phyloP scores from a whole-genome alignment of 1,284 basidiomycete species.

The Malassezia caprae region DNA sequence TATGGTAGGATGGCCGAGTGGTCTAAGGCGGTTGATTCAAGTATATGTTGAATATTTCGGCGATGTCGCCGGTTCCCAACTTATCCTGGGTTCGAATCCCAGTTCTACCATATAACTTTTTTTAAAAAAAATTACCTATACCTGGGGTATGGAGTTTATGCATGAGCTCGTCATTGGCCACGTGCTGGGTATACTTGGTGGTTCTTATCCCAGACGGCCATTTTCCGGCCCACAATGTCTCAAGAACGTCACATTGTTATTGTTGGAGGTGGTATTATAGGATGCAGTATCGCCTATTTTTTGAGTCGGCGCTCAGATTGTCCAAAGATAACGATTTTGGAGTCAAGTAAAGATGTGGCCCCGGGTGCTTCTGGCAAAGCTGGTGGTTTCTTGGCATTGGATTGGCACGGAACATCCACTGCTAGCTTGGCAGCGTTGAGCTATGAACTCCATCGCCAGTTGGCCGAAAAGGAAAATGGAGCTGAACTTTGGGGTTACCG shows the following conservation, averaged over 20 bases:
- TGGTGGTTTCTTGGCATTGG: slow-evolving; percentile 76
- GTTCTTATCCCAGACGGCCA: background rate
- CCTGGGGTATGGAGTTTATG: too few relatives aligned
- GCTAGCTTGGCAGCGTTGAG: slow-evolving; percentile 61
- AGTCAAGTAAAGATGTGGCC: slow-evolving; percentile 58
- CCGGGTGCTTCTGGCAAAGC: slow-evolving; percentile 72
- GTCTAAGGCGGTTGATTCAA: slow-evolving; percentile 23
- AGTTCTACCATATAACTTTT: slow-evolving; percentile 19
- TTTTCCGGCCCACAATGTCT: slow-evolving; percentile 10
- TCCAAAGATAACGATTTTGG: slow-evolving; percentile 55
- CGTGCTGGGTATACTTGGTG: background rate
- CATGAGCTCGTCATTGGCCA: background rate
- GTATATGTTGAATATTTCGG: slow-evolving; percentile 17
- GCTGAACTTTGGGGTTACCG: slow-evolving; percentile 73
- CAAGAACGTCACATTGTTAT: slow-evolving; percentile 34
- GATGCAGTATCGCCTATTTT: slow-evolving; percentile 73
- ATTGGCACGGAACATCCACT: slow-evolving; percentile 55
- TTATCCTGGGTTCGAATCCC: slow-evolving; percentile 24
- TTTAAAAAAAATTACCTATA: too few relatives aligned
- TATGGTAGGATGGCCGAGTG: slow-evolving; percentile 21
- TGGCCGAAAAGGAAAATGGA: slow-evolving; percentile 65
- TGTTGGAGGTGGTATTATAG: slow-evolving; percentile 61
- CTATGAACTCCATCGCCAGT: slow-evolving; percentile 65
- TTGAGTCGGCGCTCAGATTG: slow-evolving; percentile 45
- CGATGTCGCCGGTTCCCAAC: slow-evolving; percentile 12